Evolutionary conservation across 352 stramenopile genomes (phyloP).

Genomic region (Phytophthora boehmeriae): DNA sequence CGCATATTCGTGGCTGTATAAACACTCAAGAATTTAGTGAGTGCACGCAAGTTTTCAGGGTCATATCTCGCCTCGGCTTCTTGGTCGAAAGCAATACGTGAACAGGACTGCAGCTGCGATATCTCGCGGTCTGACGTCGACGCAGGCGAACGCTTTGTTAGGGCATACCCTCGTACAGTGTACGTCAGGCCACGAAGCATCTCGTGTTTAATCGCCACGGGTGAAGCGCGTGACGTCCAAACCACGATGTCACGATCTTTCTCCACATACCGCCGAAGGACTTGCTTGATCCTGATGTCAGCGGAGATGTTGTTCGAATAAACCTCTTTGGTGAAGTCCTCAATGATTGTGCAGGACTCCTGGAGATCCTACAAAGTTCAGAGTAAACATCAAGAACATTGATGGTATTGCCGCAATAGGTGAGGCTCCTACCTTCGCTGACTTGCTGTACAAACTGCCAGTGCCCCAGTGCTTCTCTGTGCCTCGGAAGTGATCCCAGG

Average conservation of each 20-base stretch:
- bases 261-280: constrained; percentile 18
- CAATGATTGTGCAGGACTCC: constrained; percentile 10
- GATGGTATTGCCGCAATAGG: neutral
- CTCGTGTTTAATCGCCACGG: constrained; percentile 24
- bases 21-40: constrained; percentile 18
- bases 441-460: constrained; percentile 29
- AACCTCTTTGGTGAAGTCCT: constrained; percentile 29
- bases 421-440: constrained; percentile 17
- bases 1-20: constrained; percentile 13
- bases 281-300: constrained; percentile 24
- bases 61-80: neutral
- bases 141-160: constrained; percentile 6
- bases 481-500: constrained; percentile 41
- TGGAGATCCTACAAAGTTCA: constrained; percentile 1
- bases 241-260: constrained; percentile 15
- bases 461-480: constrained; percentile 27
- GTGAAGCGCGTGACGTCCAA: constrained; percentile 5
- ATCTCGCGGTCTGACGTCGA: constrained; percentile 10
- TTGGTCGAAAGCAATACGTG: constrained; percentile 11
- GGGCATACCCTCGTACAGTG: constrained; percentile 16
- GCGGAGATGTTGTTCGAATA: constrained; percentile 19
- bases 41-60: constrained; percentile 4
- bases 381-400: neutral
- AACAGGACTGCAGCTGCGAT: constrained; percentile 18
- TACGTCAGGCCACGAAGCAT: constrained; percentile 13